phyloP scores from a whole-genome alignment of 441 rosid genomes.

The Gossypium aridum region DNA sequence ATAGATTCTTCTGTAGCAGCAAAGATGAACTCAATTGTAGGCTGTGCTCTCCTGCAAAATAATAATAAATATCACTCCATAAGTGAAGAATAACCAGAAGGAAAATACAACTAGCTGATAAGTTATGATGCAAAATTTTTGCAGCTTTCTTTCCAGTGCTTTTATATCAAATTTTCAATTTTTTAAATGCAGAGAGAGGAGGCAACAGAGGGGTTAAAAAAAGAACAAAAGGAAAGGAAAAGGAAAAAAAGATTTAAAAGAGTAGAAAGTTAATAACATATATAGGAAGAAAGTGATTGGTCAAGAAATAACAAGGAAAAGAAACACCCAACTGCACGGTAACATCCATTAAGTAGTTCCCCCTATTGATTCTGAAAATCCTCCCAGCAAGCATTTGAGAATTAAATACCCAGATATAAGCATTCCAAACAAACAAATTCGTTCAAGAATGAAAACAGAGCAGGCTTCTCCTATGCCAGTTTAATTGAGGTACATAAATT shows the following conservation, averaged over 20 bases:
- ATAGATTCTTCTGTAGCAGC: constrained; percentile 96
- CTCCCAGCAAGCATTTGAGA: not conserved
- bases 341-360: not conserved
- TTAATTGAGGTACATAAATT: not conserved
- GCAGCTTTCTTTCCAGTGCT: not conserved
- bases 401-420: not conserved
- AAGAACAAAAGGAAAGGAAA: not conserved
- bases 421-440: not conserved
- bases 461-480: not conserved
- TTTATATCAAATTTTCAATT: not conserved
- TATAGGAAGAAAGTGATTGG: not conserved
- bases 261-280: not conserved
- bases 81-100: not conserved
- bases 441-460: not conserved
- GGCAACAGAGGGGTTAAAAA: not conserved
- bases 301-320: not conserved
- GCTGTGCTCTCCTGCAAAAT: constrained; percentile 85
- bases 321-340: not conserved
- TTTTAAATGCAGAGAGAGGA: not conserved
- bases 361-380: not conserved
- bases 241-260: not conserved
- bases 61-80: constrained; percentile 13
- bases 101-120: not conserved
- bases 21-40: constrained; percentile 85
- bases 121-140: not conserved